A percentile compares a stretch with the other conserved stretches of the same genome.
These are phyloP conservation scores for Candida verbasci DNA, from an alignment of 805 yeast genomes.

Conservation along the genomic window DNA sequence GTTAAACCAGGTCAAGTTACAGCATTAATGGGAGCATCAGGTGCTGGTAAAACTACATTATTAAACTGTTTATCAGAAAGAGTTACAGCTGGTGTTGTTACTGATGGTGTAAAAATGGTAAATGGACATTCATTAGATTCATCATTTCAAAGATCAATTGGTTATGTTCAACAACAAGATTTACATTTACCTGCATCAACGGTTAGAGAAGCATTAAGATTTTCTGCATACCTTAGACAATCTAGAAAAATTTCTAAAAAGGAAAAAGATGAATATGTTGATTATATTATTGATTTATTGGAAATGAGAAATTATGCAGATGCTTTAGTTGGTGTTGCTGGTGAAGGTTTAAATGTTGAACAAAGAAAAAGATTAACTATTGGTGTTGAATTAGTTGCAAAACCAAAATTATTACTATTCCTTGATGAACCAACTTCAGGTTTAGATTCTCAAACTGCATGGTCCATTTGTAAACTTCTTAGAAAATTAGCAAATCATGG, in stretches of 20 bases:
- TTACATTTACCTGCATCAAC: constrained; percentile 65
- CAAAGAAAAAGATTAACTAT: constrained; percentile 39
- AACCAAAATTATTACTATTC: constrained; percentile 8
- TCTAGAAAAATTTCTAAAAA: constrained; percentile 48
- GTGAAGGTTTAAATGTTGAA: constrained; percentile 50
- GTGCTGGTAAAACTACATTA: constrained; percentile 80
- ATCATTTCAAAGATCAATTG: constrained; percentile 70
- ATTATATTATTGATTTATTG: constrained; percentile 56
- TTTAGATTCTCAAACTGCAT: constrained; percentile 41
- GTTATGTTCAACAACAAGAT: constrained; percentile 81
- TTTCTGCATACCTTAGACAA: constrained; percentile 69
- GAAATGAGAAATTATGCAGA: constrained; percentile 71
- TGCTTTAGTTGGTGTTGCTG: constrained; percentile 75
- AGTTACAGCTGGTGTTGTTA: constrained; percentile 8
- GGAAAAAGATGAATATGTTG: constrained; percentile 66
- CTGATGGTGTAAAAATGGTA: constrained; percentile 54
- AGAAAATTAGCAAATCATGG: constrained; percentile 39
- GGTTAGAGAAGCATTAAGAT: constrained; percentile 67
- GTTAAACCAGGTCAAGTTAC: constrained; percentile 77
- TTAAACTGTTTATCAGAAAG: constrained; percentile 69
- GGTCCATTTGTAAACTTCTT: constrained; percentile 38
- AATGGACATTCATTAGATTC: constrained; percentile 59
- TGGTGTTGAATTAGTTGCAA: constrained; percentile 17
- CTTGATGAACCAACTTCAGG: constrained; percentile 42
- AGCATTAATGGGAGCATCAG: constrained; percentile 80